A percentile compares a stretch with the other conserved stretches of the same genome.
phyloP scores from a whole-genome alignment of 352 stramenopile species.

The Phytopythium vexans region DNA sequence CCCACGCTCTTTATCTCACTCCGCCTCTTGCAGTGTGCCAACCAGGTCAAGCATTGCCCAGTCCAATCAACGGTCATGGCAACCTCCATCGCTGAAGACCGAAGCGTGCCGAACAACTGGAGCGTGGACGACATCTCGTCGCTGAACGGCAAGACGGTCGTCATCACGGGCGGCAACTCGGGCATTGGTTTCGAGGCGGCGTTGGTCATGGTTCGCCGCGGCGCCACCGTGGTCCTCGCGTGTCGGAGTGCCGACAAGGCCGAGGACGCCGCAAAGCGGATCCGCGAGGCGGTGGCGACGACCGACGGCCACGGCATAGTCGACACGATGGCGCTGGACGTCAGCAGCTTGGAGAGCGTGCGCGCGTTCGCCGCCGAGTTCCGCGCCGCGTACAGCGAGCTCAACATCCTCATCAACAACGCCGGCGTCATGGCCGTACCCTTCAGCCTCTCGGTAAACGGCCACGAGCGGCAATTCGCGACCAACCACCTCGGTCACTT shows the following conservation, averaged over 20 bases:
- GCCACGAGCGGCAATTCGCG: conserved; percentile 36
- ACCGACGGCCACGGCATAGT: conserved; percentile 10
- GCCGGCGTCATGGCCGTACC: conserved; percentile 44
- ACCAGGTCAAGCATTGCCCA: too few species aligned
- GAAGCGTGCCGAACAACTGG: too few species aligned
- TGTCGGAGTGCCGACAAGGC: conserved; percentile 25
- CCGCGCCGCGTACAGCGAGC: conserved; percentile 11
- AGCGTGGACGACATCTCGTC: conserved; percentile 13
- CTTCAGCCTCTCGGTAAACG: conserved; percentile 12
- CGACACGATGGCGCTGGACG: conserved; percentile 43
- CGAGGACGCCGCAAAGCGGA: conserved; percentile 21
- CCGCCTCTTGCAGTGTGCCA: too few species aligned
- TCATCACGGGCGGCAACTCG: conserved; percentile 34
- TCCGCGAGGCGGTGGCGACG: conserved; percentile 16
- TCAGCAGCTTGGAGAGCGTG: conserved; percentile 37
- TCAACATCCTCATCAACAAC: conserved; percentile 72
- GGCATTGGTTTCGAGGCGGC: conserved; percentile 31
- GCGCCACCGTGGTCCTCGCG: conserved; percentile 28
- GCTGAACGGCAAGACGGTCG: conserved; percentile 21
- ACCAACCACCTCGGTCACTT: conserved; percentile 57
- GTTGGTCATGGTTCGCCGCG: conserved; percentile 21
- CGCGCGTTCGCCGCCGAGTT: conserved; percentile 26
- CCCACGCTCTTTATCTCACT: too few species aligned
- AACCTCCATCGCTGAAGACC: too few species aligned
- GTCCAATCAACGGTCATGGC: too few species aligned